Evolutionary conservation across 345 rosid genomes (phyloP).

Genomic region (Psidium friedrichsthalianum): DNA sequence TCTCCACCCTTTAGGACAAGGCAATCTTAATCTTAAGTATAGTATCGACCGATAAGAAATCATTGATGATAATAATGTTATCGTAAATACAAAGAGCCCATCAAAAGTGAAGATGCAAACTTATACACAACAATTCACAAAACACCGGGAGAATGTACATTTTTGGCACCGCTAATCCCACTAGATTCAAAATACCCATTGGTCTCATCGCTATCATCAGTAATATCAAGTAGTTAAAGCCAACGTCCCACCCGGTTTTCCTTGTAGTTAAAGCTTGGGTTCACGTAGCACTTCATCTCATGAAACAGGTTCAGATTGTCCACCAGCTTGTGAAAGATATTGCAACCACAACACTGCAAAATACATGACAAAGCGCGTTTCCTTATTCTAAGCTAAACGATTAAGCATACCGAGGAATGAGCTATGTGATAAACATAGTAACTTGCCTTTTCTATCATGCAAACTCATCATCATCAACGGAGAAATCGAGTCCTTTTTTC

Average conservation of each 20-base stretch:
- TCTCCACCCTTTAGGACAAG: neutral
- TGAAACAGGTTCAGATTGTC: slow-evolving; percentile 88
- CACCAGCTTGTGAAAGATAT: slow-evolving; percentile 85
- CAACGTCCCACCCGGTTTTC: slow-evolving; percentile 41
- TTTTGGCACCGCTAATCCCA: slow-evolving; percentile 24
- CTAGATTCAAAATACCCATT: slow-evolving; percentile 1
- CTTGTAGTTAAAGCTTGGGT: slow-evolving; percentile 44
- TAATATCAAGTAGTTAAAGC: slow-evolving; percentile 53
- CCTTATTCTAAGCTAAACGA: neutral
- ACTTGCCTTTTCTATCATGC: neutral
- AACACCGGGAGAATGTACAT: slow-evolving; percentile 18
- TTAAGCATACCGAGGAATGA: neutral
- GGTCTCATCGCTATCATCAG: slow-evolving; percentile 21
- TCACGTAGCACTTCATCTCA: slow-evolving; percentile 78
- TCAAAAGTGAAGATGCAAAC: neutral
- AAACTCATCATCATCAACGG: neutral
- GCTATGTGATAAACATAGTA: neutral
- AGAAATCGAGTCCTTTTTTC: neutral
- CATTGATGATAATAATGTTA: neutral
- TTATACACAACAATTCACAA: neutral
- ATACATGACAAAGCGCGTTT: neutral
- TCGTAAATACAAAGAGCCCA: neutral
- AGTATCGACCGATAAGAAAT: neutral
- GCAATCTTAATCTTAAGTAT: neutral
- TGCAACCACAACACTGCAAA: slow-evolving; percentile 80